Evolutionary conservation across 2,329 filamentous ascomycete species (phyloP).

Genomic region (Pseudonectria foliicola): DNA sequence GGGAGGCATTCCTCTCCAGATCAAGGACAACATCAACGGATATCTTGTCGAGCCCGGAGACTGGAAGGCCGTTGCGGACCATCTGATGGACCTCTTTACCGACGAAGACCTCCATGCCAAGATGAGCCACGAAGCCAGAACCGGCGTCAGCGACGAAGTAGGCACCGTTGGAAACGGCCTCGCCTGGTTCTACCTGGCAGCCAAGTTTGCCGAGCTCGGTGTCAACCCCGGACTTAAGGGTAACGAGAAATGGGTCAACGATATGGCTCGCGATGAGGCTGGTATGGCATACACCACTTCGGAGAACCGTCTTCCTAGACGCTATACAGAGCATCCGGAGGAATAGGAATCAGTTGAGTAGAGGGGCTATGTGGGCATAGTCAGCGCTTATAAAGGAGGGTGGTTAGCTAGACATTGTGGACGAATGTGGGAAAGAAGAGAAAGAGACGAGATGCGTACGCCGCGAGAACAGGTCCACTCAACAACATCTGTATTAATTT

Average conservation of each 20-base stretch:
- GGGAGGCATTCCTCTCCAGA: slow-evolving; percentile 75
- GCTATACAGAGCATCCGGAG: slow-evolving; percentile 15
- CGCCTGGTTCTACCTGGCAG: slow-evolving; percentile 70
- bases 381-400: slow-evolving; percentile 2
- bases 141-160: slow-evolving; percentile 72
- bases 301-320: slow-evolving; percentile 53
- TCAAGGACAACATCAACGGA: slow-evolving; percentile 64
- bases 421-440: background rate
- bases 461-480: too few relatives aligned
- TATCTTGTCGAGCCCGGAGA: slow-evolving; percentile 69
- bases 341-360: slow-evolving; percentile 1
- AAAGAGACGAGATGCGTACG: too few relatives aligned
- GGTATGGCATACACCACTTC: slow-evolving; percentile 48
- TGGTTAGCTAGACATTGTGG: background rate
- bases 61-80: slow-evolving; percentile 58
- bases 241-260: slow-evolving; percentile 37
- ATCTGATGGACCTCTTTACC: slow-evolving; percentile 60
- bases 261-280: slow-evolving; percentile 45
- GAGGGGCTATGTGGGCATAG: slow-evolving; percentile 5
- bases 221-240: slow-evolving; percentile 44
- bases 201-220: slow-evolving; percentile 52
- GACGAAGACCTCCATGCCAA: slow-evolving; percentile 56
- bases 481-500: too few relatives aligned
- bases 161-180: slow-evolving; percentile 74
- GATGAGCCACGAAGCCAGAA: slow-evolving; percentile 58